Evolutionary conservation across 768 basidiomycete species (phyloP).

Genomic region (Panellus pusillus): DNA sequence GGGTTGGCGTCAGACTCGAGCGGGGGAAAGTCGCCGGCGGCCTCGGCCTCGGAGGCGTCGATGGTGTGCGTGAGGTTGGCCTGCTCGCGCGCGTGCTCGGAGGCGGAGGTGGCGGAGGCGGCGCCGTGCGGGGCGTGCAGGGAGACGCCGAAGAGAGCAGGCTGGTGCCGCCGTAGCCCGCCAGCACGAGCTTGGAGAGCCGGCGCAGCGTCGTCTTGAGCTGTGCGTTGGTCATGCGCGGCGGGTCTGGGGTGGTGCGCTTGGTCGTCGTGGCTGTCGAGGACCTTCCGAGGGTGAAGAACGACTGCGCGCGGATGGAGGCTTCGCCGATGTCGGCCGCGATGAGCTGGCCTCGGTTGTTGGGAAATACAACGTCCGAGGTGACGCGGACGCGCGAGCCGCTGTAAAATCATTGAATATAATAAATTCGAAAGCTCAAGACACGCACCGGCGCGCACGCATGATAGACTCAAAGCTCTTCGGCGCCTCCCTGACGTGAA

Average conservation of each 20-base stretch:
- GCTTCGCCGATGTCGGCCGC: constrained; percentile 78
- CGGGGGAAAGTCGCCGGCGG: constrained; percentile 41
- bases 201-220: constrained; percentile 72
- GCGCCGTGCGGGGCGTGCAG: constrained; percentile 35
- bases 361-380: constrained; percentile 68
- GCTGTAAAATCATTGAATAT: too few relatives aligned
- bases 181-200: constrained; percentile 79
- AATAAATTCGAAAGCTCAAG: background rate
- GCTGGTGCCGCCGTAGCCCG: constrained; percentile 81
- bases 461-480: constrained; percentile 30
- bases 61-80: constrained; percentile 63
- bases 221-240: constrained; percentile 40
- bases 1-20: constrained; percentile 23
- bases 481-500: constrained; percentile 54
- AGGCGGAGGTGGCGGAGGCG: constrained; percentile 29
- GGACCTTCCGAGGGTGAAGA: constrained; percentile 20
- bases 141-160: constrained; percentile 78
- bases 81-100: constrained; percentile 56
- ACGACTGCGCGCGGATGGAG: constrained; percentile 33
- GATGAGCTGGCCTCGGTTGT: constrained; percentile 69
- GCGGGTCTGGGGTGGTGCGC: too few relatives aligned
- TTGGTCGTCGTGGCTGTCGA: too few relatives aligned
- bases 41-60: constrained; percentile 71
- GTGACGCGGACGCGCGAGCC: constrained; percentile 69
- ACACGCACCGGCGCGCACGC: too few relatives aligned